Evolutionary conservation across 805 yeast genomes (phyloP).

Genomic region (Suhomyces kilbournensis): DNA sequence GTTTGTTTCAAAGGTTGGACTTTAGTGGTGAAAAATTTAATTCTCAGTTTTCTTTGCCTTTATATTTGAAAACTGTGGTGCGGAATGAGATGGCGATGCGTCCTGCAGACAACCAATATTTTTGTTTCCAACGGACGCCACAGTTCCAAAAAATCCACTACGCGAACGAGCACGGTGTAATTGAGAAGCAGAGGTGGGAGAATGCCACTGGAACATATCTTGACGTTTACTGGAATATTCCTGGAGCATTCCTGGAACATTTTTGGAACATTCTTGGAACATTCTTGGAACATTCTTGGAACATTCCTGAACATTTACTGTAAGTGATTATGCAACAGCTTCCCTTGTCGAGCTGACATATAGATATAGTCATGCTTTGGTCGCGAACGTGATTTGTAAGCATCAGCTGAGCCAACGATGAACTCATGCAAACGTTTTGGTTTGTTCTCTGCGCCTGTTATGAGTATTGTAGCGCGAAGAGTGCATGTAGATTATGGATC

Average conservation of each 20-base stretch:
- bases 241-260: no score
- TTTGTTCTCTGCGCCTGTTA: background rate
- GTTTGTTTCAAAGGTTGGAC: constrained; percentile 8
- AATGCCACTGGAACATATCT: no score
- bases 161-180: no score
- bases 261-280: no score
- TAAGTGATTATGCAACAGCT: no score
- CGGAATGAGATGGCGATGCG: background rate
- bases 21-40: background rate
- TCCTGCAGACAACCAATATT: background rate
- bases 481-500: background rate
- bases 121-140: background rate
- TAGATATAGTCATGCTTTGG: background rate
- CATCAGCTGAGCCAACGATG: background rate
- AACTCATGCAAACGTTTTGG: background rate
- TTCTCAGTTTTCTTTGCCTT: background rate
- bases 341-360: background rate
- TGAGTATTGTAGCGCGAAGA: background rate
- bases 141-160: background rate
- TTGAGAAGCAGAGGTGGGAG: no score
- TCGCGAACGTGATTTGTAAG: background rate
- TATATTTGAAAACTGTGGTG: constrained; percentile 3
- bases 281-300: no score
- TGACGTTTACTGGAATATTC: no score
- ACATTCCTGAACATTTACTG: no score